These are phyloP conservation scores for Casuarina equisetifolia DNA, from an alignment of 306 rosid genomes.

Conservation along the genomic window DNA sequence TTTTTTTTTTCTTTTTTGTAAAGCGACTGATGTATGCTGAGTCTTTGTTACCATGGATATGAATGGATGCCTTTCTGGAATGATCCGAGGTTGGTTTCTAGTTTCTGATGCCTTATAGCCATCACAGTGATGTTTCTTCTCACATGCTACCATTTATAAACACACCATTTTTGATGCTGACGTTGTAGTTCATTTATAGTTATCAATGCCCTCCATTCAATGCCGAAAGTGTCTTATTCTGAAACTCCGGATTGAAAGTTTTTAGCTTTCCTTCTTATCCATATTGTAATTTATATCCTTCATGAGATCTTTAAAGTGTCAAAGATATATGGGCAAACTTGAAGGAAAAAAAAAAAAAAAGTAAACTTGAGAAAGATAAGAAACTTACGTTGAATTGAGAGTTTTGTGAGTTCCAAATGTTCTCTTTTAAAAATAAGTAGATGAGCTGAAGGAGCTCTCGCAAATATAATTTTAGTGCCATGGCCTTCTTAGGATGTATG, in stretches of 20 bases:
- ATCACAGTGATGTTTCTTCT: too few species aligned
- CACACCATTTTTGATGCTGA: too few species aligned
- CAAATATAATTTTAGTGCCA: too few species aligned
- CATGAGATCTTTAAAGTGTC: too few species aligned
- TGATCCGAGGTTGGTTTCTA: background rate
- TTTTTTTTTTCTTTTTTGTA: background rate
- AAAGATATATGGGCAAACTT: background rate
- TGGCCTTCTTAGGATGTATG: background rate
- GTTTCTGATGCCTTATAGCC: background rate
- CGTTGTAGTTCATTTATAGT: background rate
- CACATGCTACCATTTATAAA: too few species aligned
- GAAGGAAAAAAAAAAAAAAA: background rate
- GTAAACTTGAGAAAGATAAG: too few species aligned
- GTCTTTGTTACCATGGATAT: background rate
- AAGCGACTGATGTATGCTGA: background rate
- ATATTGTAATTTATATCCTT: too few species aligned
- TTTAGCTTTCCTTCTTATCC: too few species aligned
- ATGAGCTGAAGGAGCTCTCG: too few species aligned
- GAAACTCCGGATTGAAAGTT: too few species aligned
- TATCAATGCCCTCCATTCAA: background rate
- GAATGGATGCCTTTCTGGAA: background rate
- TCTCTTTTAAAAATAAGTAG: too few species aligned
- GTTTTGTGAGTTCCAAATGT: background rate
- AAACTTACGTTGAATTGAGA: background rate
- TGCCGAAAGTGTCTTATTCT: background rate